Percentiles rank a stretch among this genome's conserved stretches.
phyloP scores from a whole-genome alignment of 768 basidiomycete species.

The Inosperma sp. region DNA sequence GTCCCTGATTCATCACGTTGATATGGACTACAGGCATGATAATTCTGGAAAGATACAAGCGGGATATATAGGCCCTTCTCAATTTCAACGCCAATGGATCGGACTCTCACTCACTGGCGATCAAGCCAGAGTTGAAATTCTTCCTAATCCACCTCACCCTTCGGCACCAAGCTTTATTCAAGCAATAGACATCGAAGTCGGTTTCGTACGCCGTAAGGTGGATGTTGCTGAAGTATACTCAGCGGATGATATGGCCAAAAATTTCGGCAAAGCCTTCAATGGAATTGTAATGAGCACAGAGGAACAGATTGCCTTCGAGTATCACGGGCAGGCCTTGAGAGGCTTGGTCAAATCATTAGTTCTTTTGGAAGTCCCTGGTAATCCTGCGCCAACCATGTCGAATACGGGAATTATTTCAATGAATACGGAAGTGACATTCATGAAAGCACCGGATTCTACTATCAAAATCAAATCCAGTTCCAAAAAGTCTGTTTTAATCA shows the following conservation, averaged over 20 bases:
- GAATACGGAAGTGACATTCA: constrained; percentile 85
- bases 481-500: constrained; percentile 58
- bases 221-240: constrained; percentile 71
- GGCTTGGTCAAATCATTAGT: constrained; percentile 58
- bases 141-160: constrained; percentile 49
- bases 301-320: constrained; percentile 80
- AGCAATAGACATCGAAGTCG: constrained; percentile 76
- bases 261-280: constrained; percentile 70
- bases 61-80: constrained; percentile 71
- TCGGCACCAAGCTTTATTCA: constrained; percentile 60
- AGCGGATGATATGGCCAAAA: constrained; percentile 77
- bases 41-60: constrained; percentile 65
- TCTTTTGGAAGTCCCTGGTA: constrained; percentile 57
- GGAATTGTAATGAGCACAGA: constrained; percentile 66
- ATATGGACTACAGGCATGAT: constrained; percentile 58
- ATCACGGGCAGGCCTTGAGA: constrained; percentile 78
- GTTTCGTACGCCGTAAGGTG: constrained; percentile 50
- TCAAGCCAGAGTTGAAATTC: constrained; percentile 60
- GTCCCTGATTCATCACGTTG: not conserved
- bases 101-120: constrained; percentile 78
- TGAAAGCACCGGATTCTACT: constrained; percentile 74
- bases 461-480: constrained; percentile 92
- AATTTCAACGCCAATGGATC: constrained; percentile 85
- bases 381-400: constrained; percentile 21
- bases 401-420: constrained; percentile 78